Base-by-base conservation (phyloP, 2,329 filamentous ascomycete species). In the Aspergillus oerlinghausenensis region DNA sequence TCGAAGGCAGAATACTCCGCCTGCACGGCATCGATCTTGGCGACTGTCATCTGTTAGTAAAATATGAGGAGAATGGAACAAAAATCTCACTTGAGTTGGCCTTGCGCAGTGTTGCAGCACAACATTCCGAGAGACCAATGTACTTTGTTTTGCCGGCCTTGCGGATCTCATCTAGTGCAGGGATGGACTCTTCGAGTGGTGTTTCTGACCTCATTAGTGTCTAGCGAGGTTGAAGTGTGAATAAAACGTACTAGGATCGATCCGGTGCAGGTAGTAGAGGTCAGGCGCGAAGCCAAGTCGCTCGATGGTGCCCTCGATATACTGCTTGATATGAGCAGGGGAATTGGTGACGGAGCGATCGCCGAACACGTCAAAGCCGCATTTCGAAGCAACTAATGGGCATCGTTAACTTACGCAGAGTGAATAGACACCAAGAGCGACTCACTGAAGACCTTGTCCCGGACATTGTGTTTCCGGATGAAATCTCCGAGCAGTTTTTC, bases 401-500 rank as follows among this genome's bases (percentile, higher is more conserved):
- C 43, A 23, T 42, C 35, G 23, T 21, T 25, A 14, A 19, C 45
- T 32, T 4, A 52, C 9, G 40, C 10, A 19, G 19, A 43, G 1
- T 21, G 5, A 3, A 19, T 8, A 21, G 40, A 21, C 9, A 10
- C 2, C 25, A 35, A 3, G 32, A 35, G 9, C 21, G 4, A 67
- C 75, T 52, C 57, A 79, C 77, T 65, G 59, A 81, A 80, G n/a
- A 81, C 42, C 59, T 80, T 80, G 54, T 80, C 78, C 1, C 79
- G 76, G 9, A 78, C 69, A 50, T 80, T 78, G 65, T 81, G 78
- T 61, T 80, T 81, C 25, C 74, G 65, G 58, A 81, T 80, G 57
- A 81, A 81, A 32, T 80, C 77, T 3, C 79, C 79, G 0, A 81
- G 65, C 0, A 81, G 71, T 64, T 78, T 80, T 54, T 81, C 79